A percentile compares a stretch with the other conserved stretches of the same genome.
phyloP scores from a whole-genome alignment of 768 basidiomycete species.

The Phlegmacium glaucopus region DNA sequence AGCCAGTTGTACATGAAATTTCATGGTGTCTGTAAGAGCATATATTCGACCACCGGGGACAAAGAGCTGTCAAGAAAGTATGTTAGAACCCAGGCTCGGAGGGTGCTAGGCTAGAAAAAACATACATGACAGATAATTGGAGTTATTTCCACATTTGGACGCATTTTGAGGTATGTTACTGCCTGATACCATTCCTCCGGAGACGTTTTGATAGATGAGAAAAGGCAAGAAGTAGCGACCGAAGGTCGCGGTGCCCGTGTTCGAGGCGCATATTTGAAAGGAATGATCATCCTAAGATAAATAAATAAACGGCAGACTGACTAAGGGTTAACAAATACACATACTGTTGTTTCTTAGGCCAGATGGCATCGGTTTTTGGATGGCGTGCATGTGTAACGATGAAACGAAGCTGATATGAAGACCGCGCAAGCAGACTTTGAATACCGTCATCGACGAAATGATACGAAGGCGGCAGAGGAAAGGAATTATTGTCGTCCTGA shows the following conservation, averaged over 20 bases:
- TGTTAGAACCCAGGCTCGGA: conserved; percentile 1
- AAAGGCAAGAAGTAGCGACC: conserved; percentile 43
- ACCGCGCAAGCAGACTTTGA: conserved; percentile 37
- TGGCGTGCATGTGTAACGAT: conserved; percentile 34
- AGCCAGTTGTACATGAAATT: conserved; percentile 62
- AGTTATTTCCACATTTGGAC: conserved; percentile 27
- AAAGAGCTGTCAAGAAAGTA: conserved; percentile 42
- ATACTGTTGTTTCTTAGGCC: conserved; percentile 46
- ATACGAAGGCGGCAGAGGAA: conserved; percentile 50
- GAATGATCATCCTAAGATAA: conserved; percentile 42
- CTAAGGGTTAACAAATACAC: conserved; percentile 8
- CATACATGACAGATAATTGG: conserved; percentile 52
- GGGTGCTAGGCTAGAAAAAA: conserved; percentile 6
- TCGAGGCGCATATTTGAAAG: conserved; percentile 51
- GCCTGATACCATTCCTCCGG: conserved; percentile 69
- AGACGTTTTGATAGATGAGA: conserved; percentile 53
- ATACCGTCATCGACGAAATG: conserved; percentile 26
- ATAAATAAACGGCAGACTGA: conserved; percentile 2
- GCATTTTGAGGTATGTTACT: conserved; percentile 38
- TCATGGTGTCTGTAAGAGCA: conserved; percentile 52
- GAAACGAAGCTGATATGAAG: conserved; percentile 45
- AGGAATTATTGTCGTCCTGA: conserved; percentile 26
- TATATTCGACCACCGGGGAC: conserved; percentile 55
- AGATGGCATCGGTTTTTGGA: conserved; percentile 39
- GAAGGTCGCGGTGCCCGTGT: conserved; percentile 56